Base-by-base conservation (phyloP, 495 filamentous ascomycete genomes). In the Penicillium paradoxum region DNA sequence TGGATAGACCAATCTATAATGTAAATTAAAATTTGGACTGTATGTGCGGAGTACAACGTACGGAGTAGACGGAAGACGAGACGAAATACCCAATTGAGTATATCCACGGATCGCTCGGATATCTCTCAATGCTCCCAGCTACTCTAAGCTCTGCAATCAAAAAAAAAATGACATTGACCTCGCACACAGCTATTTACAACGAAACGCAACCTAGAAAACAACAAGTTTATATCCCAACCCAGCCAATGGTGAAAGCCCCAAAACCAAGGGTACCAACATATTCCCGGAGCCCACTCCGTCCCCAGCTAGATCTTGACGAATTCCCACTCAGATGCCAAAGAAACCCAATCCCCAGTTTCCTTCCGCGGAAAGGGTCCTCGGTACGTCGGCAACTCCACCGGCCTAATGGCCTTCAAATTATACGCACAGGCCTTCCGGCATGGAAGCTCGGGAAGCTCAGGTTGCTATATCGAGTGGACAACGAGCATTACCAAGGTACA, bases 361-460 rank as follows among this genome's bases (percentile, higher is more conserved):
- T 27, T 43, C 49, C 49, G 29, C 39, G 49, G 38, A 34, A 43
- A 51, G 49, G 48, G 19, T 18, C 30, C 19, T 17, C 19, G 49
- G 30, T 38, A 51, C 17, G 37, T 41, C 48, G 39, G 49, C 21
- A n/a, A 5, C 46, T 48, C 34, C 49, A 24, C 29, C 14, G 29
- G 48, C 48, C 37, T 42, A 6, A 21, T 19, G 13, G 10, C 1
- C 29, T 36, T 9, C 22, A 17, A 41, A n/a, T 6, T 43, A 14
- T 39, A 42, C 29, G 17, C 49, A 34, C 49, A 3, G 14, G 37
- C 38, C 29, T 3, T 4, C 37, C 49, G 49, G 38, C 49, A 43
- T 38, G 19, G 38, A 11, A 42, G 14, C 13, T 51, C 49, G 49
- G 49, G 49, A 51, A 32, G 24, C 9, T 6, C 3, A 6, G 10